A percentile compares a stretch with the other conserved stretches of the same genome.
Conservation (phyloP, 1,284 basidiomycete genomes). For the Schizophyllum amplum region DNA sequence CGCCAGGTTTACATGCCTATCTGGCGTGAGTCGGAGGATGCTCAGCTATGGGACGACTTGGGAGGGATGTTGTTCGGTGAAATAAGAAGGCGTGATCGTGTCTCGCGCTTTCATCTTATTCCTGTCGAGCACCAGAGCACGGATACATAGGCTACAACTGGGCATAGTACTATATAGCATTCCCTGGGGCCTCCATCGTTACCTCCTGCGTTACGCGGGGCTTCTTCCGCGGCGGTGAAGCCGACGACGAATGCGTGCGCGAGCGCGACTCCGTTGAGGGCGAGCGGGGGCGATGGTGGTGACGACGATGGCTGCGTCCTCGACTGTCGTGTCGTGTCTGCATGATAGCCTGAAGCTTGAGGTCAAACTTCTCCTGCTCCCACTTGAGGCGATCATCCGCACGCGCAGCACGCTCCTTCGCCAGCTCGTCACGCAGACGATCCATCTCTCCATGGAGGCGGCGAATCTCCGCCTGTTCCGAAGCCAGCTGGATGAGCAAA, state of each 20-base stretch:
- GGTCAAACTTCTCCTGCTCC: background rate
- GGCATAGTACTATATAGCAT: too few species aligned
- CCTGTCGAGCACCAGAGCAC: too few species aligned
- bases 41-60: conserved; percentile 19
- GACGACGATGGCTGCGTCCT: too few species aligned
- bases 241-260: too few species aligned
- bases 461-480: background rate
- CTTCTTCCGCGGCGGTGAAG: too few species aligned
- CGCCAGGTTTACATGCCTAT: conserved; percentile 23
- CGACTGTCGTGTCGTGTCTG: too few species aligned
- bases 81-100: conserved; percentile 18
- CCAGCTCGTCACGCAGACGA: background rate
- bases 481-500: background rate
- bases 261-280: too few species aligned
- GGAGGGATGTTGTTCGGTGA: conserved; percentile 24
- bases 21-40: conserved; percentile 20
- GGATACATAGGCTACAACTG: too few species aligned
- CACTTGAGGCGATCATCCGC: background rate
- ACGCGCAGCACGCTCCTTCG: background rate
- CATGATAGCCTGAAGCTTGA: background rate
- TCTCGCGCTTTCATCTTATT: conserved; percentile 21
- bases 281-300: too few species aligned
- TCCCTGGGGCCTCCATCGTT: too few species aligned
- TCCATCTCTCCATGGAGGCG: background rate
- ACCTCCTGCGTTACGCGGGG: too few species aligned